Evolutionary conservation across 2,329 filamentous ascomycete species (phyloP), one percentile per base, ranked within the genome.

Genomic region (Monosporascus sp.): DNA sequence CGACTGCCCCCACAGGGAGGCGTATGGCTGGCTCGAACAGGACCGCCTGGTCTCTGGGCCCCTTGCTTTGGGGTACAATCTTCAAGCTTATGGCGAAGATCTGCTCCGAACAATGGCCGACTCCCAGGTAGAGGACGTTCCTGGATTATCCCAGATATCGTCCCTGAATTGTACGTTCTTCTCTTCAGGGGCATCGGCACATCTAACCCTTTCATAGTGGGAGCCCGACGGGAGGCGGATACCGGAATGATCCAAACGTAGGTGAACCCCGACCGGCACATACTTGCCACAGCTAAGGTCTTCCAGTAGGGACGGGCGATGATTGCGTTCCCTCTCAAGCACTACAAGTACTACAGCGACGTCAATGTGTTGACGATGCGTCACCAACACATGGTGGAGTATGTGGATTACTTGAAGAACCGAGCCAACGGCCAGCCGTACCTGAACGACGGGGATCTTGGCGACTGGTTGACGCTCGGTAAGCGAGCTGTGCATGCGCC

Each of bases 21-120:
- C 51, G 22, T 54, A 52, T 25, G 54, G 54, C 35, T 58, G 56
- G 54, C n/a, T 57, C 6, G 56, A 57, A 5, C 54, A 58, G 38
- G 54, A 57, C 38, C 50, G 55, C 18, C 22, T 58, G 7, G 52
- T 55, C 20, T 58, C 57, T 35, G 50, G 51, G 14, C 35, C 52
- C 1, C 44, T 57, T 1, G 41, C 43, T 3, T 11, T 39, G 2
- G 50, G 52, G 6, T 58, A 52, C 27, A 54, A 58, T 17, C 15
- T 58, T 7, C 49, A 57, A 25, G 52, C 51, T 14, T 58, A 57
- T n/a, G 31, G 48, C 8, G 47, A 51, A 45, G 50, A 53, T 31
- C 38, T 58, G 7, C 41, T 58, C 38, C 51, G 49, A 9, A 58
- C 51, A 4, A 57, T 58, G 0, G 54, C 52, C 18, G 56, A 58